Conservation (phyloP, 2,329 filamentous ascomycete genomes). For the Alternaria burnsii region DNA sequence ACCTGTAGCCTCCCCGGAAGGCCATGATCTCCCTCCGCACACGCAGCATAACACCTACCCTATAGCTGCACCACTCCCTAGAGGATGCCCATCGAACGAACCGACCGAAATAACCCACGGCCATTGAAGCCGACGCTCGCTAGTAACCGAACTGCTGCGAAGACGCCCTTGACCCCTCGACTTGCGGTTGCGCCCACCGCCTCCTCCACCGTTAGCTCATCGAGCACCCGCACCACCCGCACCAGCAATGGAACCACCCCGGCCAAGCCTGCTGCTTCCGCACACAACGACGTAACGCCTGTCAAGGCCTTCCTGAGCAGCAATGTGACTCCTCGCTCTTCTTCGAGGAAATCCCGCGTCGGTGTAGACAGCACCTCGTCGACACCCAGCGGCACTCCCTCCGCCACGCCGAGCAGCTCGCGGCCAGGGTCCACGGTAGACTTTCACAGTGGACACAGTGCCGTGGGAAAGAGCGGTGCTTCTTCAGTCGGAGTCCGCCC, state of each 20-base stretch:
- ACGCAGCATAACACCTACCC: slow-evolving; percentile 23
- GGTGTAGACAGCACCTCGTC: slow-evolving; percentile 70
- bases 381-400: slow-evolving; percentile 71
- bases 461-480: slow-evolving; percentile 29
- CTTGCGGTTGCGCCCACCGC: slow-evolving; percentile 56
- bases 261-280: slow-evolving; percentile 38
- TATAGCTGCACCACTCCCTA: slow-evolving; percentile 23
- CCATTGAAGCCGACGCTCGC: slow-evolving; percentile 75
- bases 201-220: slow-evolving; percentile 39
- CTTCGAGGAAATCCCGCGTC: slow-evolving; percentile 71
- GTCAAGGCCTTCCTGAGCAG: slow-evolving; percentile 66
- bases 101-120: slow-evolving; percentile 61
- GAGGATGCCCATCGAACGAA: slow-evolving; percentile 51
- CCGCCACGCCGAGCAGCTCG: slow-evolving; percentile 46
- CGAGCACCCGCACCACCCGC: slow-evolving; percentile 37
- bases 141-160: slow-evolving; percentile 62
- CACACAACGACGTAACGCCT: slow-evolving; percentile 63
- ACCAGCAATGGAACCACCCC: slow-evolving; percentile 40
- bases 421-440: slow-evolving; percentile 47
- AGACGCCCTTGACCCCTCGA: slow-evolving; percentile 67
- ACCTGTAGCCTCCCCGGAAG: slow-evolving; percentile 33
- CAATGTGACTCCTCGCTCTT: slow-evolving; percentile 82
- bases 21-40: slow-evolving; percentile 40
- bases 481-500: slow-evolving; percentile 40
- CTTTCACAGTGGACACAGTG: slow-evolving; percentile 34